A percentile compares a stretch with the other conserved stretches of the same genome.
phyloP scores from a whole-genome alignment of 2,329 filamentous ascomycete genomes.

The Diaporthe citriasiana region DNA sequence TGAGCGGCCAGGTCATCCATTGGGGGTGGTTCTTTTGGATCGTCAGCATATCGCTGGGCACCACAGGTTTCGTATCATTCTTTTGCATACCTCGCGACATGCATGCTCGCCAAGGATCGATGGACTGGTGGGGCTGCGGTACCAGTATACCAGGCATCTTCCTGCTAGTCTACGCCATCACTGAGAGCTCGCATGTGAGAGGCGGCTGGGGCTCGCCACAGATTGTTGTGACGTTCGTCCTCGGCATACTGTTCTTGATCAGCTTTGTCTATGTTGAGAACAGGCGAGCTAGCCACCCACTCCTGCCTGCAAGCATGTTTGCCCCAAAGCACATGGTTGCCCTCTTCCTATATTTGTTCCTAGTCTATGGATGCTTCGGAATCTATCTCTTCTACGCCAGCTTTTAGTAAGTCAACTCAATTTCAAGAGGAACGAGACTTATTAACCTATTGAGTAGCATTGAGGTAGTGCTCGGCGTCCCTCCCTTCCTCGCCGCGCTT shows the following conservation, averaged over 20 bases:
- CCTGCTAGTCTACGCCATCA: constrained; percentile 77
- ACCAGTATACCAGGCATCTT: constrained; percentile 71
- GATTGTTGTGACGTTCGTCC: constrained; percentile 70
- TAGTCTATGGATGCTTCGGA: not conserved
- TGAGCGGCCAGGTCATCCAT: constrained; percentile 65
- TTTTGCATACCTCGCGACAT: constrained; percentile 40
- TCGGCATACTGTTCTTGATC: constrained; percentile 53
- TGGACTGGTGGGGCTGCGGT: constrained; percentile 73
- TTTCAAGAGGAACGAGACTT: constrained; percentile 2
- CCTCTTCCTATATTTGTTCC: constrained; percentile 1
- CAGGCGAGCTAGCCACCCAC: not conserved
- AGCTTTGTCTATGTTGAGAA: constrained; percentile 7
- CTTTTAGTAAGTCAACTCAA: constrained; percentile 65
- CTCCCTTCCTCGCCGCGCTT: constrained; percentile 65
- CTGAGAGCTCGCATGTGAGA: constrained; percentile 73
- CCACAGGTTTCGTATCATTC: constrained; percentile 52
- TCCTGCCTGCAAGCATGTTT: constrained; percentile 21
- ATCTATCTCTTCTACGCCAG: constrained; percentile 69
- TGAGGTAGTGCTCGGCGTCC: constrained; percentile 61
- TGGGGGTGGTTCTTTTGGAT: constrained; percentile 76
- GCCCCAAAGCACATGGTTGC: constrained; percentile 3
- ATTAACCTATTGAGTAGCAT: constrained; percentile 60
- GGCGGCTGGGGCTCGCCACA: constrained; percentile 76
- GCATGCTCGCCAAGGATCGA: constrained; percentile 57
- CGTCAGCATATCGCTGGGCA: constrained; percentile 62